Evolutionary conservation across 345 rosid genomes (phyloP).

Genomic region (Gossypioides kirkii): DNA sequence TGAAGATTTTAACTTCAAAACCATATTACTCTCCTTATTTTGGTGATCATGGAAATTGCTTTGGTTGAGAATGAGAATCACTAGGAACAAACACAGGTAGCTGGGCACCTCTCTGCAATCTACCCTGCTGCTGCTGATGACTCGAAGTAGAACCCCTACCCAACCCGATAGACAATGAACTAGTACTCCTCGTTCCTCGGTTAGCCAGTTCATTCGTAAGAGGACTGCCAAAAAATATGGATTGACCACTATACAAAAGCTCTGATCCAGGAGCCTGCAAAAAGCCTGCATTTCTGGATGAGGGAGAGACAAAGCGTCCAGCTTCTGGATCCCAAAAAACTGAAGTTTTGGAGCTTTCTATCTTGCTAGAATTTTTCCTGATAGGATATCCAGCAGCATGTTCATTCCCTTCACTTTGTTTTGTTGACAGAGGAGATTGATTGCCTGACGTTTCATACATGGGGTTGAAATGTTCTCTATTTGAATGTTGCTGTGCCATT

Average conservation of each 20-base stretch:
- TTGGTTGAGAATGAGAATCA: constrained; percentile 60
- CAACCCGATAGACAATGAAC: constrained; percentile 20
- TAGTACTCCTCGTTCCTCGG: constrained; percentile 34
- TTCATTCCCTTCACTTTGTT: constrained; percentile 31
- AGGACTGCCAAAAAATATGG: constrained; percentile 67
- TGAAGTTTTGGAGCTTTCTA: constrained; percentile 42
- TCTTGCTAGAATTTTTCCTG: constrained; percentile 32
- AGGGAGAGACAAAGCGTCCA: constrained; percentile 66
- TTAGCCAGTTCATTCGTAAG: constrained; percentile 40
- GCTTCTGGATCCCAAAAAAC: constrained; percentile 92
- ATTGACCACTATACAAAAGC: constrained; percentile 48
- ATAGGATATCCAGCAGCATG: constrained; percentile 27
- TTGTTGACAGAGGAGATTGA: constrained; percentile 50
- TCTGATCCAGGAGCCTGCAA: constrained; percentile 46
- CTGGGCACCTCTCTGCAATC: constrained; percentile 71
- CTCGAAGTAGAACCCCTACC: constrained; percentile 42
- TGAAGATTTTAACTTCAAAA: constrained; percentile 13
- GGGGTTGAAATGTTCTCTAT: constrained; percentile 70
- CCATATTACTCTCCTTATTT: constrained; percentile 9
- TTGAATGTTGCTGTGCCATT: constrained; percentile 36
- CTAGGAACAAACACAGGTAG: constrained; percentile 83
- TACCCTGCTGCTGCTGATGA: constrained; percentile 51
- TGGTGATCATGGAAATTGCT: constrained; percentile 33
- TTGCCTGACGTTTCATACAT: constrained; percentile 52
- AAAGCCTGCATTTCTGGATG: constrained; percentile 26